Evolutionary conservation across 2,329 filamentous ascomycete species (phyloP).

Genomic region (Diaporthe velutina): DNA sequence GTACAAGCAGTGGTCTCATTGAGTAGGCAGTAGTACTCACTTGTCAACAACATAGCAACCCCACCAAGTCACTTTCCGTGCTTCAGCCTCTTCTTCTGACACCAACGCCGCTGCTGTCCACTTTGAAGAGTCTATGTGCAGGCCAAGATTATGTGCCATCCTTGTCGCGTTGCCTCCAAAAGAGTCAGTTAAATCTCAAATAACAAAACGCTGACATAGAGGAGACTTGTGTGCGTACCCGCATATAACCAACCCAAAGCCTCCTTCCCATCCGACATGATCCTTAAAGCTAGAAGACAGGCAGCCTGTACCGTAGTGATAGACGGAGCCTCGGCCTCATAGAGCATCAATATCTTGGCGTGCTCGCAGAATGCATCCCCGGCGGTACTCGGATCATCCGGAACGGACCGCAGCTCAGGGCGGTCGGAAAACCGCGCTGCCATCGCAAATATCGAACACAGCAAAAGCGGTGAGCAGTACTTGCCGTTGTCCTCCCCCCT

Average conservation of each 20-base stretch:
- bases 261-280: slow-evolving; percentile 44
- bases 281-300: slow-evolving; percentile 40
- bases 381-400: slow-evolving; percentile 42
- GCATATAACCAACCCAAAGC: slow-evolving; percentile 44
- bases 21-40: slow-evolving; percentile 31
- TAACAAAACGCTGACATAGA: no score
- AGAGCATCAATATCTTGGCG: slow-evolving; percentile 42
- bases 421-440: slow-evolving; percentile 44
- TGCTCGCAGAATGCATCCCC: slow-evolving; percentile 42
- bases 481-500: slow-evolving; percentile 30
- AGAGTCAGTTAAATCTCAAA: background rate
- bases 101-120: slow-evolving; percentile 37
- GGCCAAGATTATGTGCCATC: slow-evolving; percentile 45
- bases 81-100: slow-evolving; percentile 41
- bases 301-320: slow-evolving; percentile 44
- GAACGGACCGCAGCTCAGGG: slow-evolving; percentile 40
- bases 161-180: slow-evolving; percentile 43
- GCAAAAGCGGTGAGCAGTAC: slow-evolving; percentile 43
- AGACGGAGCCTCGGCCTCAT: slow-evolving; percentile 44
- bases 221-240: slow-evolving; percentile 9
- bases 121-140: slow-evolving; percentile 42
- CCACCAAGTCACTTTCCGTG: slow-evolving; percentile 43
- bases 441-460: slow-evolving; percentile 43
- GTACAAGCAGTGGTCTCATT: no score
- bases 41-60: slow-evolving; percentile 45